Percentiles rank a stretch among this genome's conserved stretches.
These are phyloP conservation scores for Penicillium aurantiogriseum DNA, from an alignment of 2,329 filamentous ascomycete species.

Conservation along the genomic window DNA sequence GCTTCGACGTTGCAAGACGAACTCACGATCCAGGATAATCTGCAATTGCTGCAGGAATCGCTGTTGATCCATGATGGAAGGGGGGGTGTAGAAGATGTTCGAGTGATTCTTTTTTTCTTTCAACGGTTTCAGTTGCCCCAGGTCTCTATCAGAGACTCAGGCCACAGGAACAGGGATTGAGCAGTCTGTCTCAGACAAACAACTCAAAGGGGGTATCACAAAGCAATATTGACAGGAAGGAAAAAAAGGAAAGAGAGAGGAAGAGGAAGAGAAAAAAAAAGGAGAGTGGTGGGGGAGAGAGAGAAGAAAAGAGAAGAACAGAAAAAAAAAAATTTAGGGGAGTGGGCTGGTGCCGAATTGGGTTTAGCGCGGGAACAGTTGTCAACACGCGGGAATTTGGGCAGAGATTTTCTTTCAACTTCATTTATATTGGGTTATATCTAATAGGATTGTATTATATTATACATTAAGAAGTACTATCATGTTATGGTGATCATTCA, in stretches of 20 bases:
- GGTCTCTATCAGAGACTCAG: conserved; percentile 14
- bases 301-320: conserved; percentile 14
- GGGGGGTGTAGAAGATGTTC: conserved; percentile 6
- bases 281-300: conserved; percentile 20
- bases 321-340: conserved; percentile 25
- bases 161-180: conserved; percentile 22
- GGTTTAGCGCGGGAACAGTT: conserved; percentile 19
- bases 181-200: conserved; percentile 34
- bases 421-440: not conserved
- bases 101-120: conserved; percentile 8
- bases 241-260: conserved; percentile 19
- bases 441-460: not conserved
- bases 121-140: conserved; percentile 5
- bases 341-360: conserved; percentile 15
- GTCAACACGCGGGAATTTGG: conserved; percentile 9
- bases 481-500: not conserved
- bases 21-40: conserved; percentile 80
- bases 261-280: conserved; percentile 21
- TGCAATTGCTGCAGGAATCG: conserved; percentile 83
- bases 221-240: conserved; percentile 21
- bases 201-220: conserved; percentile 35
- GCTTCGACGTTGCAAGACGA: conserved; percentile 25
- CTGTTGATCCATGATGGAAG: conserved; percentile 68
- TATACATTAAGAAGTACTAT: not conserved
- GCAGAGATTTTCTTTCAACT: conserved; percentile 4